Evolutionary conservation across 805 yeast genomes (phyloP), one percentile per base, ranked within the genome.

Genomic region (Metschnikowia drakensbergensis): DNA sequence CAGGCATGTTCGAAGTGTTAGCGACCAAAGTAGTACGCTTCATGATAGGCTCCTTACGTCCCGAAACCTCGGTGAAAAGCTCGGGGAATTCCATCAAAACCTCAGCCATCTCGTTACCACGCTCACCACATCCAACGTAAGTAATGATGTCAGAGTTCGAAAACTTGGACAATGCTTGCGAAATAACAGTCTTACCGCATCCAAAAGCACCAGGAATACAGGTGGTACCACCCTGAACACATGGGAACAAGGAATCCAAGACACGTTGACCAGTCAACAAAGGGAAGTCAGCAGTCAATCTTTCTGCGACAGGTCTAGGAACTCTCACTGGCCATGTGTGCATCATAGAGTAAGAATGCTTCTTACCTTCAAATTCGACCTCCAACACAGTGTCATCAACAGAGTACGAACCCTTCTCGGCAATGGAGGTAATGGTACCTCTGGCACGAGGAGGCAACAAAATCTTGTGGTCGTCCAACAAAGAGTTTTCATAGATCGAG

Each of bases 161-260:
- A 74, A 84, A 94, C 71, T 94, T 94, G 56, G 98, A 92, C 67
- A 94, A 78, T 1, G 98, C 89, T 76, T 92, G 99, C 28, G 99
- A 92, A 67, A 92, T 92, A 63, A 92, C 99, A 9, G 99, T 92
- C 69, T 91, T 94, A 72, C 99, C 99, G 74, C 98, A 94, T 56
- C 99, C 99, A 63, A 94, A 94, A 55, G 99, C 99, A 75, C 99
- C 99, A 41, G 99, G 99, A 69, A 94, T 94, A 86, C 99, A 95
- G 32, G 99, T 94, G 35, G 99, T 94, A 77, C 99, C 99, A 76
- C 99, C 99, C 78, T 94, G 99, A 61, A 94, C 99, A 82, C 96
- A 87, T 42, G 99, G 99, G 81, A 94, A 94, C 57, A 94, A 80
- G 29, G 99, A 85, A 72, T 94, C 99, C 69, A 94, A 79, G 45